Evolutionary conservation across 495 filamentous ascomycete genomes (phyloP).

Genomic region (Ramalina peruviana): DNA sequence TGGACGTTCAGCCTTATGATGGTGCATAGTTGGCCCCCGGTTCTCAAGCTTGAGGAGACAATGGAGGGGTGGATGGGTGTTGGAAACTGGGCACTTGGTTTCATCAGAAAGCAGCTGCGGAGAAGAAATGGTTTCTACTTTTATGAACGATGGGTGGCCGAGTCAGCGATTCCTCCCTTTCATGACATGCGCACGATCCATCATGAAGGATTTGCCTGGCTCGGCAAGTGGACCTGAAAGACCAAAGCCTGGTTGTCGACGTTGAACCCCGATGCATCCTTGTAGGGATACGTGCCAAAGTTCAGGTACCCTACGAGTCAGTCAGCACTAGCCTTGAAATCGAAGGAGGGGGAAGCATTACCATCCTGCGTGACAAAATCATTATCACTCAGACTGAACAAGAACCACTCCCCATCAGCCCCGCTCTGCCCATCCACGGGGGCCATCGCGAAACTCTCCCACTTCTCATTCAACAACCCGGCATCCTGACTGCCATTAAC

Average conservation of each 20-base stretch:
- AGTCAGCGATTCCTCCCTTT: too few species aligned
- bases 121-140: too few species aligned
- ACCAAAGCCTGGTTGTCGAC: slow-evolving; percentile 59
- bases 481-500: slow-evolving; percentile 48
- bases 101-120: too few species aligned
- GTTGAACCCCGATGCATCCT: slow-evolving; percentile 47
- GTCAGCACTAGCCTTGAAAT: neutral
- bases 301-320: slow-evolving; percentile 40
- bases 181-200: too few species aligned
- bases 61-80: too few species aligned
- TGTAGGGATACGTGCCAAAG: slow-evolving; percentile 43
- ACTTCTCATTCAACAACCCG: slow-evolving; percentile 62
- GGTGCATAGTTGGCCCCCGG: too few species aligned
- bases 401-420: slow-evolving; percentile 42
- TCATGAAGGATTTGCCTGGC: neutral
- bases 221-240: slow-evolving; percentile 51
- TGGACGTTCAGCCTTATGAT: too few species aligned
- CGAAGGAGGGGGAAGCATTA: slow-evolving; percentile 18
- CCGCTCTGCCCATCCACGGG: slow-evolving; percentile 39
- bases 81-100: too few species aligned
- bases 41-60: too few species aligned
- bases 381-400: slow-evolving; percentile 61
- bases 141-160: too few species aligned
- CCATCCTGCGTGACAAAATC: slow-evolving; percentile 73
- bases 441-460: slow-evolving; percentile 57